phyloP scores from a whole-genome alignment of 1,139 yeast species.

The Hyphopichia fennica region DNA sequence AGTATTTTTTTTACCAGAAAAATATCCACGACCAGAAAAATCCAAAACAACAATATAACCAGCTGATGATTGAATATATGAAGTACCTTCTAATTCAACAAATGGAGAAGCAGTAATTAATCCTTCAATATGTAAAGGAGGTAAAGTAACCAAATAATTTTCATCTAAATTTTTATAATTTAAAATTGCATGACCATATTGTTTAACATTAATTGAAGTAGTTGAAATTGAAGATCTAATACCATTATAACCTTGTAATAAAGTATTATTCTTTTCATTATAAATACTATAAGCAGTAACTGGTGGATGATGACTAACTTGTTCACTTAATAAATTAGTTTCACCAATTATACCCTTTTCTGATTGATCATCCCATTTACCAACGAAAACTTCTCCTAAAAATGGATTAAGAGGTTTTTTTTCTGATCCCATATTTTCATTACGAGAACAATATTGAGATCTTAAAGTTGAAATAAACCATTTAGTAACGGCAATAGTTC shows the following conservation, averaged over 20 bases:
- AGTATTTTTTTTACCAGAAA: constrained; percentile 91
- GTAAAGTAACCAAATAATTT: constrained; percentile 78
- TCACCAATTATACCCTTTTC: constrained; percentile 57
- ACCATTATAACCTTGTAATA: constrained; percentile 85
- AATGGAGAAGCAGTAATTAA: constrained; percentile 86
- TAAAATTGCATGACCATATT: constrained; percentile 85
- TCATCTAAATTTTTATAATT: constrained; percentile 62
- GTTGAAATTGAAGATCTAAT: constrained; percentile 81
- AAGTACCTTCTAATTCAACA: constrained; percentile 83
- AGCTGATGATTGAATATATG: constrained; percentile 75
- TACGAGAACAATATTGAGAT: constrained; percentile 91
- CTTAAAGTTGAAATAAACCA: constrained; percentile 92
- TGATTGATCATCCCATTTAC: constrained; percentile 68
- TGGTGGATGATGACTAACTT: constrained; percentile 96
- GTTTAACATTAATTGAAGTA: constrained; percentile 76
- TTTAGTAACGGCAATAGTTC: constrained; percentile 78
- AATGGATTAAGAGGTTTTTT: constrained; percentile 96
- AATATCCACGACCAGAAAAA: constrained; percentile 90
- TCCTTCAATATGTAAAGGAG: constrained; percentile 96
- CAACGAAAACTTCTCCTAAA: constrained; percentile 88
- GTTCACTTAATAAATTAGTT: constrained; percentile 78
- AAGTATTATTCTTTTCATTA: constrained; percentile 68
- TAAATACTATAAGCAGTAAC: constrained; percentile 82
- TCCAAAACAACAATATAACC: constrained; percentile 78
- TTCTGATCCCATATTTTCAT: constrained; percentile 87